Conservation (phyloP, 768 basidiomycete species). For the Suillus tomentosus region DNA sequence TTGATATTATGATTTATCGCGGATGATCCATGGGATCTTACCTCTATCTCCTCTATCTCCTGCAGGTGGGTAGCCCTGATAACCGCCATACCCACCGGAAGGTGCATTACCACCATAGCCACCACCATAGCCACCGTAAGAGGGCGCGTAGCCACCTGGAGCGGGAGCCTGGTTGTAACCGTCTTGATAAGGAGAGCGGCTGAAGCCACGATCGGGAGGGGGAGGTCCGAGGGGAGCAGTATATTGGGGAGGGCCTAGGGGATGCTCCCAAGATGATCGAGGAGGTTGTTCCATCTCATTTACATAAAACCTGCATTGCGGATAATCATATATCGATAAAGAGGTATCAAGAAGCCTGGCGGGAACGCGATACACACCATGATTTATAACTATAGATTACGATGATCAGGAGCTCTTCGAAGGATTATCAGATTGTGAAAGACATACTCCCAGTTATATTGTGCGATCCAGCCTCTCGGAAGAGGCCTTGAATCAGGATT, state of each 20-base stretch:
- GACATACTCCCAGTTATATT: constrained; percentile 68
- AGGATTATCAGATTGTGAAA: constrained; percentile 21
- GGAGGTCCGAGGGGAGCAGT: constrained; percentile 46
- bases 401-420: constrained; percentile 27
- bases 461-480: constrained; percentile 68
- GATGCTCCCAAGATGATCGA: constrained; percentile 70
- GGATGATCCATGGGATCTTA: constrained; percentile 4
- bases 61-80: constrained; percentile 21
- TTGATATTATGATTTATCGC: not conserved
- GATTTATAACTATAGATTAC: constrained; percentile 53
- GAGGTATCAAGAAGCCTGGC: not conserved
- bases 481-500: constrained; percentile 61
- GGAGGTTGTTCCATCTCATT: constrained; percentile 65
- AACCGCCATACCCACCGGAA: constrained; percentile 21
- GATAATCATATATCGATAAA: not conserved
- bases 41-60: constrained; percentile 23
- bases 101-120: constrained; percentile 19
- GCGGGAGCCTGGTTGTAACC: constrained; percentile 24
- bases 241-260: constrained; percentile 48
- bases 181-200: constrained; percentile 33
- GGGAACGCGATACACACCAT: constrained; percentile 48
- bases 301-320: constrained; percentile 68
- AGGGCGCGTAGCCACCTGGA: constrained; percentile 19
- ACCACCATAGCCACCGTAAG: constrained; percentile 21
- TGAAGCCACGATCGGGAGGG: constrained; percentile 39